phyloP scores from a whole-genome alignment of 306 rosid species.

The Rosa lucieae region DNA sequence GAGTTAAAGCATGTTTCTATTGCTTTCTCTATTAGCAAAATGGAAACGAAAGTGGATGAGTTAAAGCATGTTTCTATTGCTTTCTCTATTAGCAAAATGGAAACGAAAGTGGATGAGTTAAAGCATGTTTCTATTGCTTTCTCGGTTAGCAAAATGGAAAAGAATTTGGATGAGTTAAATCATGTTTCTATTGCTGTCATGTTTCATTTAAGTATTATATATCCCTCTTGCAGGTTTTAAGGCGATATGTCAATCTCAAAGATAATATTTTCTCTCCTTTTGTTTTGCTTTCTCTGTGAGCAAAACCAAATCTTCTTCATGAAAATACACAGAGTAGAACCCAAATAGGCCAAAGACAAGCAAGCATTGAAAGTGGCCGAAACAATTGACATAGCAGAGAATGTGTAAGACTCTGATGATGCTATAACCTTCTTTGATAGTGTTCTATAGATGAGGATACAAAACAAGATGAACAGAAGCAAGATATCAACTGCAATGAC shows the following conservation, averaged over 20 bases:
- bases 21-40: too few species aligned
- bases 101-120: too few species aligned
- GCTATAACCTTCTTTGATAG: conserved; percentile 5
- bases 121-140: too few species aligned
- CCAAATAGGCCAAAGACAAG: conserved; percentile 30
- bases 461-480: conserved; percentile 18
- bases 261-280: neutral
- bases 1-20: too few species aligned
- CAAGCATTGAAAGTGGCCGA: conserved; percentile 10
- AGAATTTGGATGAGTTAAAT: too few species aligned
- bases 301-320: neutral
- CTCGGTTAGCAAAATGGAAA: too few species aligned
- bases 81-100: too few species aligned
- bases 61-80: too few species aligned
- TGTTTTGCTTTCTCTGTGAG: neutral
- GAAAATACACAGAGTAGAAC: neutral
- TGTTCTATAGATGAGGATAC: neutral
- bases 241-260: neutral
- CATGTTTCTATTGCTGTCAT: neutral
- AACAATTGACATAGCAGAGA: neutral
- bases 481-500: conserved; percentile 18
- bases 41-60: too few species aligned
- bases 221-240: too few species aligned
- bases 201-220: too few species aligned
- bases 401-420: conserved; percentile 1